Conservation (phyloP, 2,329 filamentous ascomycete genomes). For the Aspergillus quadrilineatus region DNA sequence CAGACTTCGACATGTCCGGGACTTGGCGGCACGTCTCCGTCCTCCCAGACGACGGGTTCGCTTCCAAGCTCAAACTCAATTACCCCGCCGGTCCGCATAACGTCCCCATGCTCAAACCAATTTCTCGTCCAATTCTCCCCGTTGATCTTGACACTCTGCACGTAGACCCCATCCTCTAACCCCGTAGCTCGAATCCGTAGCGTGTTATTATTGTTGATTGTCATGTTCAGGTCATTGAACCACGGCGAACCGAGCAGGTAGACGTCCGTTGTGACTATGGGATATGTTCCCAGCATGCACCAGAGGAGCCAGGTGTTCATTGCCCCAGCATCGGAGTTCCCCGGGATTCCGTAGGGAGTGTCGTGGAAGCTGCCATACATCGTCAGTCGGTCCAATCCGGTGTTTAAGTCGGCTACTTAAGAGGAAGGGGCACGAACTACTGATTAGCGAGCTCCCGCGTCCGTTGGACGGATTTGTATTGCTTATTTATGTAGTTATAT, state of each 20-base stretch:
- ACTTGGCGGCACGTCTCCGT: constrained; percentile 52
- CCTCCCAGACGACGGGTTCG: constrained; percentile 48
- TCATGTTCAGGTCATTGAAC: constrained; percentile 42
- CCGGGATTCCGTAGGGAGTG: constrained; percentile 59
- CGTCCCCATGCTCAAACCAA: constrained; percentile 56
- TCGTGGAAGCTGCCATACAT: constrained; percentile 49
- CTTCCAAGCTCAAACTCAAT: constrained; percentile 49
- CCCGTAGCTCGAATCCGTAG: constrained; percentile 51
- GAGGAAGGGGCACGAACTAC: constrained; percentile 35
- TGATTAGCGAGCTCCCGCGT: constrained; percentile 59
- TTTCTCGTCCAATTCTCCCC: constrained; percentile 53
- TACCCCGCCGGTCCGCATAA: constrained; percentile 42
- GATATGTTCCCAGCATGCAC: constrained; percentile 52
- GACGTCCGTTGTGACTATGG: constrained; percentile 48
- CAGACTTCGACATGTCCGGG: background rate
- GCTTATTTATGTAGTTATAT: constrained; percentile 67
- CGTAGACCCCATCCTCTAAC: constrained; percentile 49
- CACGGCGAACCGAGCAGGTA: constrained; percentile 50
- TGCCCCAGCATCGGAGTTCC: constrained; percentile 65
- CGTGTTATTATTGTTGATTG: constrained; percentile 29
- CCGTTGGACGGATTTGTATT: constrained; percentile 61
- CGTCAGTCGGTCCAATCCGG: background rate
- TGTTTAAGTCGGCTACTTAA: background rate
- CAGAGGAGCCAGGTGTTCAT: constrained; percentile 54
- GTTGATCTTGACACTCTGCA: constrained; percentile 56